Conservation (phyloP, 169 alveolate genomes). For the Perkinsus olseni region DNA sequence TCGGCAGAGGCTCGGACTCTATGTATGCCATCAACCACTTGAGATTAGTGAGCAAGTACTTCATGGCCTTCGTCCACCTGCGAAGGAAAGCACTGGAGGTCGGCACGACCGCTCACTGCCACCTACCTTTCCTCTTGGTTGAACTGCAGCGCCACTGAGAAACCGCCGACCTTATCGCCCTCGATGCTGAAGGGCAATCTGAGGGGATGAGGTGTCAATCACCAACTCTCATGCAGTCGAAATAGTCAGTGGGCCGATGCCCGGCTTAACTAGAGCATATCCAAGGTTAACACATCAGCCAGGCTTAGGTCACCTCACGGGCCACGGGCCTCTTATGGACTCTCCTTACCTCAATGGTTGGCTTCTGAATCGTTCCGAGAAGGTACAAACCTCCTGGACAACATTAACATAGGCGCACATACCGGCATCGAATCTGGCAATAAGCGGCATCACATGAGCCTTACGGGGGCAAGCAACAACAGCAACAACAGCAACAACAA, state of each 20-base stretch:
- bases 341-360: neutral
- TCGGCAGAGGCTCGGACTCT: slow-evolving; percentile 15
- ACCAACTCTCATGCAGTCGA: neutral
- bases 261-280: neutral
- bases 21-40: slow-evolving; percentile 32
- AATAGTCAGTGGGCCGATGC: neutral
- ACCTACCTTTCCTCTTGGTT: slow-evolving; percentile 30
- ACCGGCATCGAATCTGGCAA: neutral
- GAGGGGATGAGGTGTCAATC: slow-evolving; percentile 13
- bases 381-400: neutral
- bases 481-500: neutral
- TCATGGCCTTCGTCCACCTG: slow-evolving; percentile 38
- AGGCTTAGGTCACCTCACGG: neutral
- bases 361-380: neutral
- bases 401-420: neutral
- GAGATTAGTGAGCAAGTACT: slow-evolving; percentile 32
- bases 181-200: slow-evolving; percentile 30
- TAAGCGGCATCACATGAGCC: neutral
- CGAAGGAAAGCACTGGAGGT: neutral
- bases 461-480: no score
- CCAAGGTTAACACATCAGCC: neutral
- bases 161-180: slow-evolving; percentile 40
- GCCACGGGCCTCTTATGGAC: neutral
- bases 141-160: slow-evolving; percentile 33
- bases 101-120: no score